Base-by-base conservation (phyloP, 2,329 filamentous ascomycete genomes). In the Ophiostoma perfectum region DNA sequence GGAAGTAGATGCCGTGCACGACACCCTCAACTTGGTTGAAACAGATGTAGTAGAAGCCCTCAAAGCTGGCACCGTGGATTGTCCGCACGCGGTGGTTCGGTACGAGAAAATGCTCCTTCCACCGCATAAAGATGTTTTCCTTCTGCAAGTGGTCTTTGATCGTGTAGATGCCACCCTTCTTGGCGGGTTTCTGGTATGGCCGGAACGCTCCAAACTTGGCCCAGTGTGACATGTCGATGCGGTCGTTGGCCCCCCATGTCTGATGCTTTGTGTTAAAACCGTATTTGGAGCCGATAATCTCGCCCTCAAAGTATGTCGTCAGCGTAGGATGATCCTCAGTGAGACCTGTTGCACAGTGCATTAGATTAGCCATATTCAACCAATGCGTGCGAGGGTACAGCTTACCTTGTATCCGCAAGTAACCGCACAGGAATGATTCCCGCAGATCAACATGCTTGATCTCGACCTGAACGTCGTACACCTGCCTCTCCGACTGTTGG, bases 21-120 rank as follows among this genome's bases (percentile, higher is more conserved):
- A 86, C 89, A 7, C 94, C 95, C 72, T 89, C 86, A 65, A 92
- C 81, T 79, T 98, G 94, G 78, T 98, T 97, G 81, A 98, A 98
- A 80, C 93, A 97, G 73, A 99, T 98, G 76, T 99, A 99, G 78
- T 98, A 99, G 77, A 99, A 99, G 0, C 95, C 95, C 76, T 99
- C 95, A 70, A 98, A 99, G 75, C 94, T 98, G 7, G 95, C 95
- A 18, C 95, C 95, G 45, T 88, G 91, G 71, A 99, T 97, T 11
- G 91, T 96, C 70, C 90, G 86, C 27, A 98, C 93, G 16, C 91
- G 87, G 77, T 99, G 95, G 75, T 99, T 93, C 1, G 95, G 95
- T 0, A 99, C 95, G 0, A 99, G 82, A 75, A 99, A 99, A 75
- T 96, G 93, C 76, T 99, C 95, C 79, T 99, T 99, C 95, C 95